Evolutionary conservation across 2,329 filamentous ascomycete species (phyloP), one percentile per base, ranked within the genome.

Genomic region (Pseudogymnoascus sp.): DNA sequence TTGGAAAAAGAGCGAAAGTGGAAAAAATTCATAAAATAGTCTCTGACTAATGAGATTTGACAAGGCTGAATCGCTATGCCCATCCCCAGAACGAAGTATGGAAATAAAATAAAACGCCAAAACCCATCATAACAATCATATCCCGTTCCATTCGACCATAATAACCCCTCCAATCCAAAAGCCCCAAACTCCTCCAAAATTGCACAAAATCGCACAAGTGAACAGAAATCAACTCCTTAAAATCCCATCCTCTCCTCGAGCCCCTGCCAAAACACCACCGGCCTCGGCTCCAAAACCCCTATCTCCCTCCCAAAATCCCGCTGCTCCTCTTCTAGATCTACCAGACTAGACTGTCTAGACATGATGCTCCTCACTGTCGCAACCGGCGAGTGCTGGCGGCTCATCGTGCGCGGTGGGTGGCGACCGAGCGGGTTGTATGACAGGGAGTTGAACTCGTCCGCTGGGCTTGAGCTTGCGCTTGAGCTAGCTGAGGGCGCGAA

Each of bases 181-280:
- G 4, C 6, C 28, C 9, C 28, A 33, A 57, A 57, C 11, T 4
- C 26, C 28, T 21, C 28, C 28, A 21, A 50, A 57, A 57, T 33
- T 2, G 17, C 28, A 57, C n/a, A 33, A 57, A 57, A 33, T 33
- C 1, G n/a, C 28, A 57, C 28, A 33, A 57, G 11, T 15, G 11
- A 33, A 19, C 26, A 57, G 26, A 57, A 57, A 57, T 9, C 10
- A 21, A 53, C 6, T 3, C 11, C 15, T 53, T 7, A 50, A 50
- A 53, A 53, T 4, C 69, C 68, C 72, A 86, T 84, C 62, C 83
- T 78, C 76, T 86, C 84, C 74, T 87, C 84, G 59, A 87, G 73
- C 40, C 85, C 83, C 67, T 82, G 83, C 80, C 84, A 87, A 75
- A 85, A 86, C 62, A 86, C 82, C 36, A 86, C 78, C 10, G 85